These are phyloP conservation scores for Verticillium isaacii DNA, from an alignment of 2,329 filamentous ascomycete genomes.

Conservation along the genomic window DNA sequence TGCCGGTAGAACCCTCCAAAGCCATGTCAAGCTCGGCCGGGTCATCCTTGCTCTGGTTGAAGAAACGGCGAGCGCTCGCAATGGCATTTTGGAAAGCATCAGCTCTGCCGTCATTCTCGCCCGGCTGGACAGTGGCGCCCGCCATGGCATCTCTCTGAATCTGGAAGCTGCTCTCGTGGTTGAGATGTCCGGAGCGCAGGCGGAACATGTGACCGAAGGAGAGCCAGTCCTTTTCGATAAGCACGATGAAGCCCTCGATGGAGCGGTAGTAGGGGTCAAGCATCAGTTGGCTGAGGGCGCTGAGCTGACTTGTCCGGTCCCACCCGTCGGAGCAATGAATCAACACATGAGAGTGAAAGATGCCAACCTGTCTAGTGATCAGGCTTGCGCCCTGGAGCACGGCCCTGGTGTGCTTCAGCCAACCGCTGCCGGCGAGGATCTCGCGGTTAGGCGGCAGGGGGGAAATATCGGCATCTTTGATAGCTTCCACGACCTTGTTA, in stretches of 20 bases:
- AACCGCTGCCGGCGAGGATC: constrained; percentile 74
- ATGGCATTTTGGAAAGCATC: constrained; percentile 85
- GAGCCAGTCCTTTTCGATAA: constrained; percentile 96
- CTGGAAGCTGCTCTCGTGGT: constrained; percentile 90
- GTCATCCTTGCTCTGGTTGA: constrained; percentile 70
- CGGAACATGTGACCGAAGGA: constrained; percentile 98
- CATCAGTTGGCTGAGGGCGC: constrained; percentile 86
- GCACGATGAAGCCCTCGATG: constrained; percentile 86
- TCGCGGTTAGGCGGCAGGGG: constrained; percentile 78
- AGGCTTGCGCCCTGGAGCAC: constrained; percentile 80
- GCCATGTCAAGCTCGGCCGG: constrained; percentile 56
- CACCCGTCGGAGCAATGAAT: constrained; percentile 98
- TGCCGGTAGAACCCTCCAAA: constrained; percentile 32
- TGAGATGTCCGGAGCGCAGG: constrained; percentile 81
- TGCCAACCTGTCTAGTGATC: constrained; percentile 82
- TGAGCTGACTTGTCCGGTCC: constrained; percentile 95
- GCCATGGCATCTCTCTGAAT: constrained; percentile 76
- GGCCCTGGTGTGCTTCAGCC: constrained; percentile 83
- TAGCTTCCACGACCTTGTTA: constrained; percentile 77
- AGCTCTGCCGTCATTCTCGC: constrained; percentile 54
- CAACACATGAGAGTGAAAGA: constrained; percentile 89
- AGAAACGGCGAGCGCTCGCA: constrained; percentile 81
- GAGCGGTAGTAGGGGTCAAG: constrained; percentile 95
- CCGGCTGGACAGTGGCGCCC: constrained; percentile 57
- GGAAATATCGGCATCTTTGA: constrained; percentile 90